A percentile compares a stretch with the other conserved stretches of the same genome.
These are phyloP conservation scores for Pueraria montana DNA, from an alignment of 306 rosid species.

Conservation along the genomic window DNA sequence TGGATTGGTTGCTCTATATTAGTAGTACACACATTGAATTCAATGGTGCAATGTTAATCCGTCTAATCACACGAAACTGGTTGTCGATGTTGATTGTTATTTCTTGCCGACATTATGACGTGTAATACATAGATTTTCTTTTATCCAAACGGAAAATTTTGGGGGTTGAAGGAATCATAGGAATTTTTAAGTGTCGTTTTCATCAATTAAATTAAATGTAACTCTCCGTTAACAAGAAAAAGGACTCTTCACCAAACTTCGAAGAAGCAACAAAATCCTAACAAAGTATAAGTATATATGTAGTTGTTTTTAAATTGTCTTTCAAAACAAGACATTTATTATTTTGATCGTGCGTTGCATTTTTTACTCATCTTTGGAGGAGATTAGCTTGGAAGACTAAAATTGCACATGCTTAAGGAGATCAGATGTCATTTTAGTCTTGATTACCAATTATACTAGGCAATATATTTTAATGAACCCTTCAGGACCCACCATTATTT, in stretches of 20 bases:
- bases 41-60: not conserved
- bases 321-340: conserved; percentile 25
- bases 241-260: conserved; percentile 41
- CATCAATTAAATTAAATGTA: conserved; percentile 35
- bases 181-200: conserved; percentile 45
- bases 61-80: not conserved
- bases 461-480: conserved; percentile 32
- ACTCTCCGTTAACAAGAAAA: conserved; percentile 36
- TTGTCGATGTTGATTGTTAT: conserved; percentile 9
- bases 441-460: conserved; percentile 14
- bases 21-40: conserved; percentile 9
- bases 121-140: not conserved
- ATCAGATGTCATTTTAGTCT: conserved; percentile 46
- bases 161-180: not conserved
- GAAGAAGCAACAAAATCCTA: conserved; percentile 47
- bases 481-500: conserved; percentile 31
- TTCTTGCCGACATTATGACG: conserved; percentile 5
- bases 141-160: not conserved
- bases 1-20: not conserved
- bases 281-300: not conserved
- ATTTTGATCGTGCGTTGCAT: not conserved
- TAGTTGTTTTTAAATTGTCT: conserved; percentile 21
- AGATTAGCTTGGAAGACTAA: conserved; percentile 41
- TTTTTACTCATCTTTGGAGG: not conserved
- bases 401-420: conserved; percentile 48